Conservation (phyloP, 805 yeast species). For the Ascoidea asiatica region DNA sequence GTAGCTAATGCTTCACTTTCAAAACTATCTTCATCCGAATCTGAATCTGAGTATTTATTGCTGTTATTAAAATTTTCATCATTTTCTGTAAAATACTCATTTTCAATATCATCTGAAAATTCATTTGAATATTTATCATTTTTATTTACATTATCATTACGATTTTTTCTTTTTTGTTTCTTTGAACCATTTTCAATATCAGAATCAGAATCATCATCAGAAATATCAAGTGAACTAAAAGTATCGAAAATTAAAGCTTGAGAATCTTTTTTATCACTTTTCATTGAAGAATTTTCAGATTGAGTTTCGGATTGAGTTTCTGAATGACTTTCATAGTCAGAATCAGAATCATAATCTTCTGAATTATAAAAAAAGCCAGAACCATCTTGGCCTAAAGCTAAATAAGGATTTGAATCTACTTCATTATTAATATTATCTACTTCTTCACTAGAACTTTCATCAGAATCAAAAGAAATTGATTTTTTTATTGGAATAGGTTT, state of each 20-base stretch:
- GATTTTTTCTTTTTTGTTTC: no score
- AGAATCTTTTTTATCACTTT: no score
- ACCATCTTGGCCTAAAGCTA: slow-evolving; percentile 4
- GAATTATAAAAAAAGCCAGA: slow-evolving; percentile 16
- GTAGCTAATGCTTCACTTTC: slow-evolving; percentile 88
- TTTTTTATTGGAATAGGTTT: no score
- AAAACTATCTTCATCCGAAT: slow-evolving; percentile 51
- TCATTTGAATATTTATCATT: no score
- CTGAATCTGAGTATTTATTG: slow-evolving; percentile 4
- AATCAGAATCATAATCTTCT: slow-evolving; percentile 10
- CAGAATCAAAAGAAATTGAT: background rate
- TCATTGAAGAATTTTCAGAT: no score
- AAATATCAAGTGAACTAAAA: no score
- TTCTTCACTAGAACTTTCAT: background rate
- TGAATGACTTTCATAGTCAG: slow-evolving; percentile 3
- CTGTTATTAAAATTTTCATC: slow-evolving; percentile 11
- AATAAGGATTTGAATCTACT: no score
- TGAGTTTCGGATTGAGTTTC: background rate
- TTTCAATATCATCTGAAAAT: slow-evolving; percentile 10
- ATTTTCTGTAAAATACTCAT: slow-evolving; percentile 11
- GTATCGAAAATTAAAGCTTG: no score
- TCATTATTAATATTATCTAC: no score
- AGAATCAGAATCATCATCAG: slow-evolving; percentile 2
- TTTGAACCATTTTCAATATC: slow-evolving; percentile 20
- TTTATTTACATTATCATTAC: no score